Base-by-base conservation (phyloP, 2,329 filamentous ascomycete genomes). In the Trichoderma citrinoviride region DNA sequence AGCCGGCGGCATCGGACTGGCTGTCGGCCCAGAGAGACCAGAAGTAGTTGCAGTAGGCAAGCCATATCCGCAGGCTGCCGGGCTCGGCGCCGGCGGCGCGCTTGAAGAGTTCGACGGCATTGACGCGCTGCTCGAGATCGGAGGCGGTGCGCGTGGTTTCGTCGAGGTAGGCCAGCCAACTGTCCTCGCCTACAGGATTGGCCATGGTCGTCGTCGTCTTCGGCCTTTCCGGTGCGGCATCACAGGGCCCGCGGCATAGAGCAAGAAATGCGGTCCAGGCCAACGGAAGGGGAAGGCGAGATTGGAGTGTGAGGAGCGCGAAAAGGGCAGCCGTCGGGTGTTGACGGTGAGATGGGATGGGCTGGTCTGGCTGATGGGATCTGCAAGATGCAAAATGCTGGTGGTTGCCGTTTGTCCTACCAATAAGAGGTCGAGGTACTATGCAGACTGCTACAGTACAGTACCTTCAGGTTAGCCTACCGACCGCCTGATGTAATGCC, bases 21-120 rank as follows among this genome's bases (percentile, higher is more conserved):
- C 85, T 87, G 69, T 86, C 85, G 58, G 82, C 82, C 75, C 91
- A 88, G 12, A 93, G 85, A 21, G 85, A 84, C 82, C 89, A 88
- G 68, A 93, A 87, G 77, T 89, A 94, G 71, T 93, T 87, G 76
- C 89, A 91, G 73, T 93, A 94, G 29, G 87, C 83, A 66, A 88
- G 83, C 91, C 91, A 95, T 46, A 94, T 79, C 68, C 85, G 87
- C 66, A 90, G 80, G 71, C 91, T 93, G 69, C 84, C 87, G 12
- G 90, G 89, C 76, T 94, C 91, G 60, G 90, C 88, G 65, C 80
- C 78, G 23, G 89, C 85, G 65, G 91, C 90, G 69, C 83, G 84
- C 70, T 89, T 87, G 77, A 87, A 92, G 50, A 90, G 78, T 75
- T 94, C 91, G 72, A 93, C 83, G 54, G 91, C 81, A 67, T 83